Conservation (phyloP, 2,329 filamentous ascomycete genomes). For the Geoglossum cookeanum region DNA sequence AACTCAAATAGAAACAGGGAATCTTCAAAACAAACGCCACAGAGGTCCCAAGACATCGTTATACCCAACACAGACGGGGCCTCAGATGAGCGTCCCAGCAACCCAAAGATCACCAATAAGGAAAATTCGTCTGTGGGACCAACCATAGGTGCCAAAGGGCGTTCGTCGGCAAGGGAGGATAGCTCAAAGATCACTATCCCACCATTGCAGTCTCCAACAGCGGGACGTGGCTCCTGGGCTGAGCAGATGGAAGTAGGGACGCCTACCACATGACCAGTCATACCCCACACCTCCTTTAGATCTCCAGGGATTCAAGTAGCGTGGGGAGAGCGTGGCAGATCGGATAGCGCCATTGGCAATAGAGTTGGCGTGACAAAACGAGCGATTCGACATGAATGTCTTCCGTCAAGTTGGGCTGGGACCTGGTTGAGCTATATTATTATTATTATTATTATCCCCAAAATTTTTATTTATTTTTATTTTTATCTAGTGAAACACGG, state of each 20-base stretch:
- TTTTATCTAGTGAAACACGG: no score
- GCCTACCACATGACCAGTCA: not conserved
- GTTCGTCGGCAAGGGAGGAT: not conserved
- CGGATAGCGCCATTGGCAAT: no score
- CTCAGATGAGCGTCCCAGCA: not conserved
- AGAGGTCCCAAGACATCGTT: not conserved
- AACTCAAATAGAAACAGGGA: not conserved
- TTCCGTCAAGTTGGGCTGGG: no score
- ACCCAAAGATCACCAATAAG: not conserved
- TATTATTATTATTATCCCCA: no score
- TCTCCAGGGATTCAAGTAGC: not conserved
- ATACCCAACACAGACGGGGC: not conserved
- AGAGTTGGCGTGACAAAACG: no score
- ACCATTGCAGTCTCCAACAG: not conserved
- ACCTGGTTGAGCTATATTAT: no score
- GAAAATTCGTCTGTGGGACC: not conserved
- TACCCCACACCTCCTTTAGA: not conserved
- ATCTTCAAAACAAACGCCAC: not conserved
- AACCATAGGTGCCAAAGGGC: not conserved
- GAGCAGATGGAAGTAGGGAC: slow-evolving; percentile 13
- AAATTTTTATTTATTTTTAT: no score
- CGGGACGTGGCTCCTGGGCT: slow-evolving; percentile 13
- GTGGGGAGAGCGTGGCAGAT: no score
- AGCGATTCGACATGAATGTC: no score
- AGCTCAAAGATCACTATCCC: not conserved